phyloP scores from a whole-genome alignment of 192 early-diverging fungal genomes.

The Pilobolus umbonatus region DNA sequence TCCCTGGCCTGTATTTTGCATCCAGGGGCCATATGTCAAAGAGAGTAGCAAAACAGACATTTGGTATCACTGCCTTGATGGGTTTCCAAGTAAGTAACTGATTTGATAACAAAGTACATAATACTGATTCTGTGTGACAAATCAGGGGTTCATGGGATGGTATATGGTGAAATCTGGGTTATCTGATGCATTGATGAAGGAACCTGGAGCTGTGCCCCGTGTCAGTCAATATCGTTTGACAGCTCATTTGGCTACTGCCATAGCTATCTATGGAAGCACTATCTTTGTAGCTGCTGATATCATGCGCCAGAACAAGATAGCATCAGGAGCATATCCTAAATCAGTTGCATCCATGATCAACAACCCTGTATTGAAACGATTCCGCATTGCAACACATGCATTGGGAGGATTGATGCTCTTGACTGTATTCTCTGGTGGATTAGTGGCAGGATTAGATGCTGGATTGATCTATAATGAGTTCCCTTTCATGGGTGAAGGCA shows the following conservation, averaged over 20 bases:
- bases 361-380: slow-evolving; percentile 53
- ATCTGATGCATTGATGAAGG: slow-evolving; percentile 70
- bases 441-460: slow-evolving; percentile 96
- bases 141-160: slow-evolving; percentile 89
- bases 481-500: slow-evolving; percentile 84
- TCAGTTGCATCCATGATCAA: slow-evolving; percentile 40
- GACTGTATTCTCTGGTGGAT: slow-evolving; percentile 87
- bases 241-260: slow-evolving; percentile 85
- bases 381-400: slow-evolving; percentile 59
- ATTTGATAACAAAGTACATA: neutral
- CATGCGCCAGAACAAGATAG: slow-evolving; percentile 63
- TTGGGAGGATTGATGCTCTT: slow-evolving; percentile 71
- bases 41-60: slow-evolving; percentile 52
- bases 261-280: slow-evolving; percentile 75
- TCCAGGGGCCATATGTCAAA: slow-evolving; percentile 72
- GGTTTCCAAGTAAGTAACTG: slow-evolving; percentile 57
- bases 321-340: slow-evolving; percentile 38
- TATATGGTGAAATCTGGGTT: slow-evolving; percentile 97
- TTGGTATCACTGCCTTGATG: slow-evolving; percentile 59
- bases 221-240: slow-evolving; percentile 94
- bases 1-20: slow-evolving; percentile 87
- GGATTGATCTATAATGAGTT: slow-evolving; percentile 97
- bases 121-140: neutral
- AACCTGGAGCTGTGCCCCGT: slow-evolving; percentile 76
- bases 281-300: slow-evolving; percentile 77